Evolutionary conservation across 257 asterid genomes (phyloP).

Genomic region (Fraxinus americana): DNA sequence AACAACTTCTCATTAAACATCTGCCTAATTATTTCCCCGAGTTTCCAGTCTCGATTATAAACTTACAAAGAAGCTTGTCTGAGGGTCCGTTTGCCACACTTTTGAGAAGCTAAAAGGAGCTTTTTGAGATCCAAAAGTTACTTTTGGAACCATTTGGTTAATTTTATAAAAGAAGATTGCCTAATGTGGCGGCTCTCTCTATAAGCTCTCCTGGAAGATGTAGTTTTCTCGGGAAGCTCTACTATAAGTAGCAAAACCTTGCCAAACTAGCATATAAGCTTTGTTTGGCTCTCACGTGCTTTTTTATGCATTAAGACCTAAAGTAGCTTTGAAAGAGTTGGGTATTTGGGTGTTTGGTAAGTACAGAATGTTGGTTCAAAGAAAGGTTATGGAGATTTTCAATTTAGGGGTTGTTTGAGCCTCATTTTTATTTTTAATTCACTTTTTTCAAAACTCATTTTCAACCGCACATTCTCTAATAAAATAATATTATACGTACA

Average conservation of each 20-base stretch:
- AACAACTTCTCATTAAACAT: constrained; percentile 7
- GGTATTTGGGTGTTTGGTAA: not conserved
- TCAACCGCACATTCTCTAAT: too few species aligned
- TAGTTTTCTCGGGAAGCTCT: too few species aligned
- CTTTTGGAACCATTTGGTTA: too few species aligned
- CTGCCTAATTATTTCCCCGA: constrained; percentile 10
- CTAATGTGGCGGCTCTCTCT: too few species aligned
- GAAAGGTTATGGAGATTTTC: not conserved
- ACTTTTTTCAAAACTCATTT: too few species aligned
- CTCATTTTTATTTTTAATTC: too few species aligned
- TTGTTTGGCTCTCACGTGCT: not conserved
- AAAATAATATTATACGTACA: too few species aligned
- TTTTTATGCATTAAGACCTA: not conserved
- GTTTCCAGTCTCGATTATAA: constrained; percentile 1
- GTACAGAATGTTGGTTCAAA: not conserved
- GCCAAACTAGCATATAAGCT: not conserved
- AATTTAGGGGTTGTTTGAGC: not conserved
- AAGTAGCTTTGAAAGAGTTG: not conserved
- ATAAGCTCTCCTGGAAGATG: too few species aligned
- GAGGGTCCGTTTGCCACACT: not conserved
- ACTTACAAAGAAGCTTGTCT: not conserved
- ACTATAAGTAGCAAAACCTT: too few species aligned
- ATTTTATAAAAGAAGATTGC: too few species aligned
- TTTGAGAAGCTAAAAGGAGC: too few species aligned
- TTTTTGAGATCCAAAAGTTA: too few species aligned